phyloP scores from a whole-genome alignment of 2,329 filamentous ascomycete species.

The Neofusicoccum sp. region DNA sequence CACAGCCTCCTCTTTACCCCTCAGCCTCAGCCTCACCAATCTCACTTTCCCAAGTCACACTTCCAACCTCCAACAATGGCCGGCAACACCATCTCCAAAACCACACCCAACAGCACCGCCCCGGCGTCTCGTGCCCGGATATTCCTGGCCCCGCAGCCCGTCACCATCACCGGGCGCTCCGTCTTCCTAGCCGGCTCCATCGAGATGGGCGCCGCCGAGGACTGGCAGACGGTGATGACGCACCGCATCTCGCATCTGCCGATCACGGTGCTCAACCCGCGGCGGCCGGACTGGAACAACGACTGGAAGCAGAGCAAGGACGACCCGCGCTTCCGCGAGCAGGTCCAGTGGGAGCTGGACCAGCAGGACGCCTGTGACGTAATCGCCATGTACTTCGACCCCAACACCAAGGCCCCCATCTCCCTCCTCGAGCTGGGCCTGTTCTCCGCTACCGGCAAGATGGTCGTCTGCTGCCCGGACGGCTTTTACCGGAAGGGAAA shows the following conservation, averaged over 20 bases:
- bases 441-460: constrained; percentile 48
- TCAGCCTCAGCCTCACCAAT: background rate
- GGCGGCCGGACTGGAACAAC: constrained; percentile 59
- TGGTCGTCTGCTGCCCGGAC: constrained; percentile 57
- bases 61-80: background rate
- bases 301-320: constrained; percentile 53
- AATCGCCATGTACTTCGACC: constrained; percentile 61
- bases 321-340: constrained; percentile 52
- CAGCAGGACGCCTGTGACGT: constrained; percentile 58
- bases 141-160: constrained; percentile 30
- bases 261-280: constrained; percentile 61
- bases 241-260: constrained; percentile 42
- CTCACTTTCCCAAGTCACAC: background rate
- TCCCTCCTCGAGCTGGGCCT: constrained; percentile 65
- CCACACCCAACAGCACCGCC: constrained; percentile 21
- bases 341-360: constrained; percentile 65
- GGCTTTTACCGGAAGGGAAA: constrained; percentile 64
- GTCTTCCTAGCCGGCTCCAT: constrained; percentile 65
- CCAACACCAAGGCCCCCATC: constrained; percentile 56
- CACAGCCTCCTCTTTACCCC: too few relatives aligned
- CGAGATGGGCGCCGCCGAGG: constrained; percentile 44
- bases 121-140: constrained; percentile 22
- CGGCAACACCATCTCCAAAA: constrained; percentile 26
- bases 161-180: constrained; percentile 29
- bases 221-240: constrained; percentile 57